Evolutionary conservation across 2,329 filamentous ascomycete genomes (phyloP).

Genomic region (Neofusicoccum ribis): DNA sequence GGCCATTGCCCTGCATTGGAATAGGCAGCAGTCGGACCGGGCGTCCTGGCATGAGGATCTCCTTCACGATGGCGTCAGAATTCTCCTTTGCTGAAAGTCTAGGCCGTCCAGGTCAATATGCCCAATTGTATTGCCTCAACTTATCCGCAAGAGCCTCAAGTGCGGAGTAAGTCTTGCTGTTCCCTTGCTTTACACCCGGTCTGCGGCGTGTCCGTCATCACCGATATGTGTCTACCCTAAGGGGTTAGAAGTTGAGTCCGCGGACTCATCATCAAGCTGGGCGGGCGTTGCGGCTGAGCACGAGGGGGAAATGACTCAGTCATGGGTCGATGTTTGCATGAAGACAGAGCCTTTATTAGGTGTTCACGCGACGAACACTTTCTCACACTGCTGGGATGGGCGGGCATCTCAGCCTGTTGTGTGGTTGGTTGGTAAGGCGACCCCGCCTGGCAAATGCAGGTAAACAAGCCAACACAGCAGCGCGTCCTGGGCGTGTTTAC

Average conservation of each 20-base stretch:
- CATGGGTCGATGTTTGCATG: not conserved
- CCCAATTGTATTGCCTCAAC: not conserved
- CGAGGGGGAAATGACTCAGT: not conserved
- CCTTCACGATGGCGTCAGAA: constrained; percentile 10
- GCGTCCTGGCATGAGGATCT: not conserved
- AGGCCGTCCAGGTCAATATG: not conserved
- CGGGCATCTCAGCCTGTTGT: not conserved
- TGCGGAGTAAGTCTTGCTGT: not conserved
- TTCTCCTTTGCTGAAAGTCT: not conserved
- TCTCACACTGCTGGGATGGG: not conserved
- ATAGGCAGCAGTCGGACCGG: constrained; percentile 3
- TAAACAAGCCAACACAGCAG: constrained; percentile 15
- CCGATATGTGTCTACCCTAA: not conserved
- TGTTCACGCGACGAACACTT: not conserved
- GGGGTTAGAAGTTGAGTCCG: not conserved
- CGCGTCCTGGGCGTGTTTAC: not conserved
- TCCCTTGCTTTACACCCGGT: not conserved
- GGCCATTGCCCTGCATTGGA: not conserved
- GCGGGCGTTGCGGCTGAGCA: not conserved
- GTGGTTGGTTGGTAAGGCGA: constrained; percentile 15
- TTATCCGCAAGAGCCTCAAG: constrained; percentile 10
- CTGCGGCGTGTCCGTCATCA: not conserved
- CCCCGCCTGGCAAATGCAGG: constrained; percentile 11
- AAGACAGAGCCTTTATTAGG: not conserved
- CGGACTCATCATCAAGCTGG: not conserved